Evolutionary conservation across 2,329 filamentous ascomycete genomes (phyloP).

Genomic region (Teratosphaeria viscida): DNA sequence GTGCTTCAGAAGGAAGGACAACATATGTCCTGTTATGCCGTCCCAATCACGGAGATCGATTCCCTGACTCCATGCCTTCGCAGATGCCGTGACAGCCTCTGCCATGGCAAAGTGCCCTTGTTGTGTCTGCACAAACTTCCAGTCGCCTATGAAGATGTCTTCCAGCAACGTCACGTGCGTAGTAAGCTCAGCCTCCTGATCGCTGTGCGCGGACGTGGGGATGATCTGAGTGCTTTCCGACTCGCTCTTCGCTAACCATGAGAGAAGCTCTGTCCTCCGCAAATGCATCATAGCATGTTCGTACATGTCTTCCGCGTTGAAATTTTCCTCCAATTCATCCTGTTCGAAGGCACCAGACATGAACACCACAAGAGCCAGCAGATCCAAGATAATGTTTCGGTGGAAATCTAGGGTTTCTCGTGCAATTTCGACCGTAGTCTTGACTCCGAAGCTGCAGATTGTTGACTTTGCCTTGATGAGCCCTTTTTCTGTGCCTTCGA

Average conservation of each 20-base stretch:
- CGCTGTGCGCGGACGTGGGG: conserved; percentile 1
- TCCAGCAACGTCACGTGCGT: conserved; percentile 26
- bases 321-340: conserved; percentile 56
- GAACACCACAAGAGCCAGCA: conserved; percentile 73
- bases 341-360: conserved; percentile 74
- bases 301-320: conserved; percentile 54
- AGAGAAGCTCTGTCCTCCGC: conserved; percentile 61
- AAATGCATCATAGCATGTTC: conserved; percentile 55
- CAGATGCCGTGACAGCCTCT: conserved; percentile 35
- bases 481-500: conserved; percentile 19
- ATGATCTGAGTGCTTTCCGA: not conserved
- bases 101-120: conserved; percentile 11
- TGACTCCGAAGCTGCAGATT: conserved; percentile 66
- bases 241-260: conserved; percentile 47
- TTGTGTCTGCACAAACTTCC: conserved; percentile 13
- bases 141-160: conserved; percentile 32
- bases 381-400: conserved; percentile 65
- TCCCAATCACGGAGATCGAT: conserved; percentile 30
- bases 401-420: conserved; percentile 68
- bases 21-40: conserved; percentile 28
- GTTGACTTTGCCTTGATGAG: conserved; percentile 21
- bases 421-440: conserved; percentile 61
- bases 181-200: conserved; percentile 3
- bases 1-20: conserved; percentile 35
- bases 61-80: conserved; percentile 34